These are phyloP conservation scores for Alternaria tenuissima DNA, from an alignment of 2,329 filamentous ascomycete genomes.

Conservation along the genomic window DNA sequence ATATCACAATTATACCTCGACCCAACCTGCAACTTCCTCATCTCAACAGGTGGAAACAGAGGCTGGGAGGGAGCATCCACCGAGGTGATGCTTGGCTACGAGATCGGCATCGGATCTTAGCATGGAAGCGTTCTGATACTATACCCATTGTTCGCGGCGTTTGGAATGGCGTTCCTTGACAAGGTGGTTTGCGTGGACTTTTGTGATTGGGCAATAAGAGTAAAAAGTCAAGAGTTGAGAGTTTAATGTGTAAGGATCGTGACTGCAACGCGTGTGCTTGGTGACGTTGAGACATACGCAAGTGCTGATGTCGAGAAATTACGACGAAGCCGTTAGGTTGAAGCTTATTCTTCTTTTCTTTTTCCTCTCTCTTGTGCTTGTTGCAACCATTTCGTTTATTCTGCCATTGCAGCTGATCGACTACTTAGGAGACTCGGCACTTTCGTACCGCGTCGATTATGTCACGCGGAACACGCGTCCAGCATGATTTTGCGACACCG, in stretches of 20 bases:
- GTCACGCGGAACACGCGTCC: slow-evolving; percentile 3
- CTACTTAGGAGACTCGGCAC: background rate
- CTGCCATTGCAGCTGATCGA: slow-evolving; percentile 5
- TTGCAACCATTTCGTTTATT: slow-evolving; percentile 1
- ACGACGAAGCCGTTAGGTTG: background rate
- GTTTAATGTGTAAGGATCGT: background rate
- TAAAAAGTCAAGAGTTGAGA: background rate
- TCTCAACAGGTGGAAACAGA: slow-evolving; percentile 88
- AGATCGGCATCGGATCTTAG: slow-evolving; percentile 68
- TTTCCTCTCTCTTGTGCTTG: background rate
- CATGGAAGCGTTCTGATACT: slow-evolving; percentile 21
- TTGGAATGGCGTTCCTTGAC: slow-evolving; percentile 5
- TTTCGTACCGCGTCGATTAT: background rate
- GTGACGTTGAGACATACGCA: background rate
- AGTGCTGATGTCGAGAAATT: background rate
- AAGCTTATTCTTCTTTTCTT: slow-evolving; percentile 2
- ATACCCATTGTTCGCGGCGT: slow-evolving; percentile 37
- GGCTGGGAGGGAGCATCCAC: slow-evolving; percentile 94
- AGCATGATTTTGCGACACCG: background rate
- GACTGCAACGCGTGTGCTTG: background rate
- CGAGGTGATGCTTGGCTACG: slow-evolving; percentile 92
- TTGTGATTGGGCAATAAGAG: slow-evolving; percentile 3
- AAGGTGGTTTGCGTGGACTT: background rate
- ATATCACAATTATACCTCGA: slow-evolving; percentile 89
- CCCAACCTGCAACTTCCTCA: slow-evolving; percentile 86